Evolutionary conservation across 1,284 basidiomycete genomes (phyloP).

Genomic region (Ganoderma meredithae): DNA sequence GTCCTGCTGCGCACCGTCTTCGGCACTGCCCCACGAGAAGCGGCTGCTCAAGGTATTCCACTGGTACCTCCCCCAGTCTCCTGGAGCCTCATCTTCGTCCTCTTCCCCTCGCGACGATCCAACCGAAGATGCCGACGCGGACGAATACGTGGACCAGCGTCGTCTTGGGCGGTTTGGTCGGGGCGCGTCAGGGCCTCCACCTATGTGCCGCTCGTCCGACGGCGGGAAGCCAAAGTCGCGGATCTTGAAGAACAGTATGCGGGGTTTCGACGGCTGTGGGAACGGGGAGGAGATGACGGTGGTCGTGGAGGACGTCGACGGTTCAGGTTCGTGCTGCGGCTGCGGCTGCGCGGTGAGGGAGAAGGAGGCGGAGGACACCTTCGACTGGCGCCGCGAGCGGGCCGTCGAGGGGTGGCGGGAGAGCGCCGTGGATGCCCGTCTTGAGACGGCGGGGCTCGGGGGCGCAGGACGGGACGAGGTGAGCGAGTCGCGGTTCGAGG

Average conservation of each 20-base stretch:
- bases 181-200: conserved; percentile 61
- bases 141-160: conserved; percentile 42
- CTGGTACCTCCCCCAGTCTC: conserved; percentile 51
- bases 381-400: conserved; percentile 40
- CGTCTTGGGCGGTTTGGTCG: conserved; percentile 54
- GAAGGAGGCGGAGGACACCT: conserved; percentile 28
- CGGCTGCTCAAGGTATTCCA: conserved; percentile 51
- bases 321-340: conserved; percentile 32
- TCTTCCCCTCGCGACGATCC: conserved; percentile 31
- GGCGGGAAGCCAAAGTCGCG: conserved; percentile 67
- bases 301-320: conserved; percentile 37
- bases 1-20: conserved; percentile 14
- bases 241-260: conserved; percentile 53
- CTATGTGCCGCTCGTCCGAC: conserved; percentile 61
- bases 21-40: conserved; percentile 32
- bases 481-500: conserved; percentile 45
- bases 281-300: conserved; percentile 17
- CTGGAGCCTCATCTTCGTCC: conserved; percentile 38
- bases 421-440: conserved; percentile 57
- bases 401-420: conserved; percentile 44
- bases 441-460: conserved; percentile 66
- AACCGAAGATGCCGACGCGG: conserved; percentile 39
- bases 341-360: conserved; percentile 12
- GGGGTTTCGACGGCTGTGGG: conserved; percentile 26
- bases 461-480: conserved; percentile 70